A percentile compares a stretch with the other conserved stretches of the same genome.
phyloP scores from a whole-genome alignment of 2,329 filamentous ascomycete genomes.

The Trichoderma oligosporum region DNA sequence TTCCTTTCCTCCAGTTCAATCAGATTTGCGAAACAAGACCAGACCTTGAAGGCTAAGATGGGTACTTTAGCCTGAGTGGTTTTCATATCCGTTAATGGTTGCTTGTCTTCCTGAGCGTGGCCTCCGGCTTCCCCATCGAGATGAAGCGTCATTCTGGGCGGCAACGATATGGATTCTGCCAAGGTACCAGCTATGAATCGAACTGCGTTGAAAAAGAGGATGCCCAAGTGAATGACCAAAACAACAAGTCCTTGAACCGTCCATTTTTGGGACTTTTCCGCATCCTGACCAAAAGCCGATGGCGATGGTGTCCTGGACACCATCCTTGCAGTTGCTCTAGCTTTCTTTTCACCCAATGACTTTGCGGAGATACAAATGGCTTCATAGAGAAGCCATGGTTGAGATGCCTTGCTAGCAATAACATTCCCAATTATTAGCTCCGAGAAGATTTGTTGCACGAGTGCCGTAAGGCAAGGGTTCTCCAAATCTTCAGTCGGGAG shows the following conservation, averaged over 20 bases:
- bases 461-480: conserved; percentile 76
- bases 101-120: background rate
- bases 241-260: conserved; percentile 51
- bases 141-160: conserved; percentile 41
- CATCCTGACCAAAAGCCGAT: conserved; percentile 3
- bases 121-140: conserved; percentile 19
- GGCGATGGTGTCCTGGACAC: conserved; percentile 17
- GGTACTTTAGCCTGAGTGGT: conserved; percentile 48
- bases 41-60: conserved; percentile 72
- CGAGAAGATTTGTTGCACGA: conserved; percentile 83
- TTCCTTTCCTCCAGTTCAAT: conserved; percentile 74
- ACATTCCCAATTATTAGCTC: conserved; percentile 85
- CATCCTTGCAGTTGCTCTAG: conserved; percentile 20
- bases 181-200: conserved; percentile 64
- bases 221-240: conserved; percentile 52
- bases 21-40: conserved; percentile 68
- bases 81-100: background rate
- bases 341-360: conserved; percentile 34
- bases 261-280: conserved; percentile 31
- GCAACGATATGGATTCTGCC: conserved; percentile 63
- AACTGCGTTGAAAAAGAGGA: conserved; percentile 57
- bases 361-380: conserved; percentile 68
- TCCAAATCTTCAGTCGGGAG: conserved; percentile 89
- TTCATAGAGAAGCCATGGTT: conserved; percentile 89
- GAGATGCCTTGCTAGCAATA: conserved; percentile 73